A percentile compares a stretch with the other conserved stretches of the same genome.
These are phyloP conservation scores for Beauveria sp. DNA, from an alignment of 2,329 filamentous ascomycete species.

Conservation along the genomic window DNA sequence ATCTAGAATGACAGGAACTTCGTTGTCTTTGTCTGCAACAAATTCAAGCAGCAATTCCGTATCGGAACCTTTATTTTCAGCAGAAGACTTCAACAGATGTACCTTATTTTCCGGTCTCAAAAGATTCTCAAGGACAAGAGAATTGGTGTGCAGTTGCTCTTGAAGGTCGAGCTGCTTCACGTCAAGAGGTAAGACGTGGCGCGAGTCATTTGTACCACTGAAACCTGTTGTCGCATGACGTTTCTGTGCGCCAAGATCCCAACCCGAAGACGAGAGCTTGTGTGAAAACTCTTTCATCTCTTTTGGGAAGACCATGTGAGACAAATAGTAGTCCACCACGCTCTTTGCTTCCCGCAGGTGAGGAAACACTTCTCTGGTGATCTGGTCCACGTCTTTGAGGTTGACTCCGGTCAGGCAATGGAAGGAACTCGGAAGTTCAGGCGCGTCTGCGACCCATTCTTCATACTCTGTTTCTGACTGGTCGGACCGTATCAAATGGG, in stretches of 20 bases:
- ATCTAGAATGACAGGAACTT: slow-evolving; percentile 57
- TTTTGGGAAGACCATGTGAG: slow-evolving; percentile 49
- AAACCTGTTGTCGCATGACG: slow-evolving; percentile 53
- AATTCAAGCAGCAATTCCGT: slow-evolving; percentile 35
- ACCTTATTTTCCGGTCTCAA: slow-evolving; percentile 45
- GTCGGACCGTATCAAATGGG: slow-evolving; percentile 29
- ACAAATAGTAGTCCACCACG: slow-evolving; percentile 57
- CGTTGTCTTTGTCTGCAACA: not conserved
- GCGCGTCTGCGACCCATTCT: slow-evolving; percentile 35
- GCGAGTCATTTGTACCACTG: slow-evolving; percentile 61
- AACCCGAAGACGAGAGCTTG: slow-evolving; percentile 59
- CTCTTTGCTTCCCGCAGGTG: slow-evolving; percentile 43
- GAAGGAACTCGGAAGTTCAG: slow-evolving; percentile 28
- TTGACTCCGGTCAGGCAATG: slow-evolving; percentile 46
- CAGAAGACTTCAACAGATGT: not conserved
- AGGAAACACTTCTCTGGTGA: slow-evolving; percentile 42
- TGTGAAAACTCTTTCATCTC: slow-evolving; percentile 55
- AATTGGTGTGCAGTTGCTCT: slow-evolving; percentile 58
- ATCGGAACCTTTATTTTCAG: not conserved
- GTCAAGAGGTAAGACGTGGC: slow-evolving; percentile 45
- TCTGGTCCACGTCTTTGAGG: slow-evolving; percentile 44
- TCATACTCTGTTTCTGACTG: slow-evolving; percentile 45
- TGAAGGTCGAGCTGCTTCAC: slow-evolving; percentile 26
- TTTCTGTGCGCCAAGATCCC: slow-evolving; percentile 51
- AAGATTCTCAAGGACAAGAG: slow-evolving; percentile 53